Conservation (phyloP, 2,329 filamentous ascomycete species). For the Paraphaeosphaeria minitans region DNA sequence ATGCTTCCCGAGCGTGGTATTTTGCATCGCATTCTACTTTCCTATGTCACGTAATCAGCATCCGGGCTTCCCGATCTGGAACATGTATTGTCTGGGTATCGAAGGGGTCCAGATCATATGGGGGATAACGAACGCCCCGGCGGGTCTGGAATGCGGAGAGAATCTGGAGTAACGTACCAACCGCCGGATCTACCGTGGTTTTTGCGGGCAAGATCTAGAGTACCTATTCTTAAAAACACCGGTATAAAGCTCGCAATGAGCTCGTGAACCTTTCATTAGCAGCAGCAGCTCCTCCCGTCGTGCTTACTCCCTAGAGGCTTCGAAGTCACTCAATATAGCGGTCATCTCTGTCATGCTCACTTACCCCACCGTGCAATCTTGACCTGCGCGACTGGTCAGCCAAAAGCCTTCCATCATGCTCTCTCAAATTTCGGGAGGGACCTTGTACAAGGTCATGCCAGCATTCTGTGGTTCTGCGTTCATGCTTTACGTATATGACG, state of each 20-base stretch:
- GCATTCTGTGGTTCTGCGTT: not conserved
- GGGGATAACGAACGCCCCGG: not conserved
- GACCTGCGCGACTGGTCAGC: not conserved
- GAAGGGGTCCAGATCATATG: not conserved
- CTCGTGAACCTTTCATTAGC: not conserved
- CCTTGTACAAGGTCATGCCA: not conserved
- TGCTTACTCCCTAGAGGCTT: not conserved
- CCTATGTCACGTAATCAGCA: not conserved
- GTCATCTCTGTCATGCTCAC: not conserved
- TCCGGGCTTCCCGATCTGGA: not conserved
- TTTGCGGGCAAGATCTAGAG: too few relatives aligned
- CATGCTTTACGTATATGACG: conserved; percentile 43
- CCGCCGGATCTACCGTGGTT: not conserved
- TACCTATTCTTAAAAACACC: not conserved
- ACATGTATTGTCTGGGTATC: not conserved
- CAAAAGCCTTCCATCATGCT: not conserved
- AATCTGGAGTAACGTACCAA: not conserved
- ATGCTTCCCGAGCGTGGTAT: not conserved
- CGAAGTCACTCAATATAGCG: not conserved
- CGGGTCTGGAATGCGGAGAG: not conserved
- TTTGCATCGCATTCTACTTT: not conserved
- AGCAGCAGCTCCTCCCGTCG: not conserved
- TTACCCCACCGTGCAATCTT: not conserved
- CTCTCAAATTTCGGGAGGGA: not conserved
- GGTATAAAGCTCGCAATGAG: not conserved